Conservation (phyloP, 768 basidiomycete species). For the Coprinopsis strossmayeri region DNA sequence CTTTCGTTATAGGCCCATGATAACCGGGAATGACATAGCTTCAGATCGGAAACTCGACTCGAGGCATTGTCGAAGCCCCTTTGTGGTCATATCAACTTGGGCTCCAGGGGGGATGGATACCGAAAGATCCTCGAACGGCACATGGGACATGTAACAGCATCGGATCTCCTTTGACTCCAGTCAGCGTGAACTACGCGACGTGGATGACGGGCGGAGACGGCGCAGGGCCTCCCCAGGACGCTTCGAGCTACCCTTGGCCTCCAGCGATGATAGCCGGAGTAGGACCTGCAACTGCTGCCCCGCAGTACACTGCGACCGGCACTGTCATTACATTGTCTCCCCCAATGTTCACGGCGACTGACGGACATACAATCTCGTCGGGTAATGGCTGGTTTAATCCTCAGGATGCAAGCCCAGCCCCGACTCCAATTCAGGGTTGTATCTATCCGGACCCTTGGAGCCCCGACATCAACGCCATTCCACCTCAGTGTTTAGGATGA, state of each 20-base stretch:
- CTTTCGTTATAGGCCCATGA: conserved; percentile 28
- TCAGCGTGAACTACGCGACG: conserved; percentile 41
- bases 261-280: conserved; percentile 41
- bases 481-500: neutral
- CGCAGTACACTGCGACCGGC: conserved; percentile 66
- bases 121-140: conserved; percentile 47
- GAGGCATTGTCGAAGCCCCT: conserved; percentile 36
- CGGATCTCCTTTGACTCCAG: conserved; percentile 31
- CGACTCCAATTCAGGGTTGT: conserved; percentile 47
- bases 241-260: conserved; percentile 50
- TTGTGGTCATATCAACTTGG: conserved; percentile 45
- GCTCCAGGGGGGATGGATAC: conserved; percentile 34
- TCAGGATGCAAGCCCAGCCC: conserved; percentile 39
- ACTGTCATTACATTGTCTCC: conserved; percentile 49
- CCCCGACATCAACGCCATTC: neutral
- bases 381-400: conserved; percentile 52
- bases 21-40: no score
- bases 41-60: conserved; percentile 30
- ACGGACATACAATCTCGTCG: conserved; percentile 33
- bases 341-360: conserved; percentile 28
- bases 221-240: conserved; percentile 40
- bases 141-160: conserved; percentile 52
- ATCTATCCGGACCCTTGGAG: conserved; percentile 43
- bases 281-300: conserved; percentile 36
- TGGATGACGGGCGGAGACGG: conserved; percentile 69